Evolutionary conservation across 2,329 filamentous ascomycete species (phyloP).

Genomic region (Trichoderma semiorbis): DNA sequence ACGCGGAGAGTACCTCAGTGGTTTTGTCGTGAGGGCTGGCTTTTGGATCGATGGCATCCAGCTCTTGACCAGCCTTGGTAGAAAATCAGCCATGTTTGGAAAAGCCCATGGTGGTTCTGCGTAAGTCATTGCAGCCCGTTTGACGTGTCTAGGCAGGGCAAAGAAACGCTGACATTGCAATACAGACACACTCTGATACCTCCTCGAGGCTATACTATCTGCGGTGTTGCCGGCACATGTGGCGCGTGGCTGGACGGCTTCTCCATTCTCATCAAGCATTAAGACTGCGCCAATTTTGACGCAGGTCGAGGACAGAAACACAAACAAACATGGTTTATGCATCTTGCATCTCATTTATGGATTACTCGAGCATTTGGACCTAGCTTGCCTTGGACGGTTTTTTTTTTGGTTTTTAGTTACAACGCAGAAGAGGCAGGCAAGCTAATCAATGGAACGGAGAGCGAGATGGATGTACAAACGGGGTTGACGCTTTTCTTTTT

Average conservation of each 20-base stretch:
- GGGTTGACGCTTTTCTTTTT: neutral
- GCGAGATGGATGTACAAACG: neutral
- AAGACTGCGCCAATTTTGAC: slow-evolving; percentile 11
- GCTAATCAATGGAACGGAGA: neutral
- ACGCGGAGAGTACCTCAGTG: slow-evolving; percentile 80
- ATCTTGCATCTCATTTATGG: slow-evolving; percentile 10
- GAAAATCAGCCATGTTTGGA: slow-evolving; percentile 81
- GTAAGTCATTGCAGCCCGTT: slow-evolving; percentile 53
- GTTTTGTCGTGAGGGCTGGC: slow-evolving; percentile 78
- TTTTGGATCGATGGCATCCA: slow-evolving; percentile 85
- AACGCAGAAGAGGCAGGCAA: neutral
- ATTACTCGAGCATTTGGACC: slow-evolving; percentile 14
- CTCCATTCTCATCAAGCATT: slow-evolving; percentile 62
- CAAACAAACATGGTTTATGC: neutral
- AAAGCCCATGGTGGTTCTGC: slow-evolving; percentile 74
- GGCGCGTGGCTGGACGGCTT: slow-evolving; percentile 82
- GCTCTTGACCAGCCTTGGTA: slow-evolving; percentile 83
- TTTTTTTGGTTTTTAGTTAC: slow-evolving; percentile 13
- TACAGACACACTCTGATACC: slow-evolving; percentile 80
- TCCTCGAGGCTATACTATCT: slow-evolving; percentile 83
- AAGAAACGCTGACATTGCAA: slow-evolving; percentile 24
- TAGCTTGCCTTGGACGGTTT: slow-evolving; percentile 10
- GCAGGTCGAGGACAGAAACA: neutral
- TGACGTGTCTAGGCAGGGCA: neutral
- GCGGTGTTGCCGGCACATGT: slow-evolving; percentile 80